These are phyloP conservation scores for Fusarium nodosum DNA, from an alignment of 2,329 filamentous ascomycete genomes.

Conservation along the genomic window DNA sequence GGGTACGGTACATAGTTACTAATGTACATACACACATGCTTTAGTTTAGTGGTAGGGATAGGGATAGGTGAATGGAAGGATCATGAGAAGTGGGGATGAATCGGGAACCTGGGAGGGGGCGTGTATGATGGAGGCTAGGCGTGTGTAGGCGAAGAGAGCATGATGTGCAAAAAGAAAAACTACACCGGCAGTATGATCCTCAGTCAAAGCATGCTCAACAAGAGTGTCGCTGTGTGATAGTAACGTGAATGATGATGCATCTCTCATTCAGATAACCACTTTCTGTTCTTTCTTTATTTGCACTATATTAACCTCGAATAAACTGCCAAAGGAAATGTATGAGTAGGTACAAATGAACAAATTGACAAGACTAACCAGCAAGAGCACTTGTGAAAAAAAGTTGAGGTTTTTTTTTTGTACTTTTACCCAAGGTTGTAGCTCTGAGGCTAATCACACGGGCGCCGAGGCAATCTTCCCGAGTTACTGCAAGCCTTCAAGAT, in stretches of 20 bases:
- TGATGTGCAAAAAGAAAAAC: conserved; percentile 10
- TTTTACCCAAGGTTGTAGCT: conserved; percentile 30
- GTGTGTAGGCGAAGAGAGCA: conserved; percentile 8
- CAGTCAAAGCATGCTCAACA: conserved; percentile 17
- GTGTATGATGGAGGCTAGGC: conserved; percentile 30
- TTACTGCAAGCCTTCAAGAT: conserved; percentile 11
- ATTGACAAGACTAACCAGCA: background rate
- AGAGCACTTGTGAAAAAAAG: conserved; percentile 17
- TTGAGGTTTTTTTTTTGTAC: conserved; percentile 16
- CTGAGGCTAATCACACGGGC: conserved; percentile 21
- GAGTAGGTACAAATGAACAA: background rate
- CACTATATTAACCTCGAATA: background rate
- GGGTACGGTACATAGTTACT: conserved; percentile 32
- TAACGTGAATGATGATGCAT: conserved; percentile 8
- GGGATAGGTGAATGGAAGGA: conserved; percentile 42
- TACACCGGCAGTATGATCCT: conserved; percentile 4
- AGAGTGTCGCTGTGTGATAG: conserved; percentile 11
- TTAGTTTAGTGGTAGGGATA: background rate
- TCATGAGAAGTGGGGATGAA: conserved; percentile 47
- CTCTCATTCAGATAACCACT: background rate
- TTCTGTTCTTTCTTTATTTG: background rate
- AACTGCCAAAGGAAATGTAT: background rate
- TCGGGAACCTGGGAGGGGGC: conserved; percentile 44
- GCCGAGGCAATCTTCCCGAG: conserved; percentile 32
- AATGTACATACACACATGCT: conserved; percentile 22